Conservation (phyloP, 2,329 filamentous ascomycete species). For the Xylariaceae sp. region DNA sequence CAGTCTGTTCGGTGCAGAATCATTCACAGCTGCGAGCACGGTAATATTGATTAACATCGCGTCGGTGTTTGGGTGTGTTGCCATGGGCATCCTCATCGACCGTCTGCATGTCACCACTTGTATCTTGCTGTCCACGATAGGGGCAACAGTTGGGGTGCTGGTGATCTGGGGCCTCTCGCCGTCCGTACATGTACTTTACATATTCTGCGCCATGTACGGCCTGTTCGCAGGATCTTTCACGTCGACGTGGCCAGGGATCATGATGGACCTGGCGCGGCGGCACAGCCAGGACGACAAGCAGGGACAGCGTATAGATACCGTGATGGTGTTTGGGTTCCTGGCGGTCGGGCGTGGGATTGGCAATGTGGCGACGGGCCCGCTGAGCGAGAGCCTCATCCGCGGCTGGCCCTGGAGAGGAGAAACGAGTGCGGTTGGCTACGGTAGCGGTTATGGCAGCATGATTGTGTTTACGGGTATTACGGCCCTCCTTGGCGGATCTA, state of each 20-base stretch:
- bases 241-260: slow-evolving; percentile 58
- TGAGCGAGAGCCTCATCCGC: slow-evolving; percentile 51
- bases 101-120: slow-evolving; percentile 50
- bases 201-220: slow-evolving; percentile 61
- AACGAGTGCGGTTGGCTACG: slow-evolving; percentile 39
- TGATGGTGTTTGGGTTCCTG: slow-evolving; percentile 56
- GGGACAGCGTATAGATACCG: slow-evolving; percentile 36
- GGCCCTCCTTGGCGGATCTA: slow-evolving; percentile 44
- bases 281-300: slow-evolving; percentile 2
- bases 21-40: slow-evolving; percentile 51
- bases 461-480: slow-evolving; percentile 56
- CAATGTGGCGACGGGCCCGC: slow-evolving; percentile 53
- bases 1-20: slow-evolving; percentile 41
- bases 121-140: slow-evolving; percentile 53
- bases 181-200: slow-evolving; percentile 49
- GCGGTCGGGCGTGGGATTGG: slow-evolving; percentile 58
- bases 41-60: slow-evolving; percentile 58
- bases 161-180: slow-evolving; percentile 59
- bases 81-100: slow-evolving; percentile 56
- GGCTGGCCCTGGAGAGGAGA: slow-evolving; percentile 42
- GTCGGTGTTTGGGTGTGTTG: slow-evolving; percentile 54
- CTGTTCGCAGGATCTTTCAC: slow-evolving; percentile 63
- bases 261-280: slow-evolving; percentile 37
- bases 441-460: slow-evolving; percentile 48
- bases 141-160: slow-evolving; percentile 53